These are phyloP conservation scores for Globisporangium camurandrum DNA, from an alignment of 352 stramenopile species.

Conservation along the genomic window DNA sequence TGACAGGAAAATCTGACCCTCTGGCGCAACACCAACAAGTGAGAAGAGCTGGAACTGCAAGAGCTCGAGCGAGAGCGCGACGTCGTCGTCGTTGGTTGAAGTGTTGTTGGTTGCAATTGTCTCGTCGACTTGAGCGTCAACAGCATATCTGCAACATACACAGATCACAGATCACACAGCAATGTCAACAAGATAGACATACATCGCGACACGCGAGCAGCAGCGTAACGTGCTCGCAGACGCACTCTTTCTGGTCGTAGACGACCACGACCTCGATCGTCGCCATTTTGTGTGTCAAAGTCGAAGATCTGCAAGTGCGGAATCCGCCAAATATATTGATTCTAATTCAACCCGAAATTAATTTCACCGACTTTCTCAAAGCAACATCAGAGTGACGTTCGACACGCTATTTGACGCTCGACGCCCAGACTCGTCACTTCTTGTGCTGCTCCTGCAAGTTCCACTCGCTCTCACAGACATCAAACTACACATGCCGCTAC, in stretches of 20 bases:
- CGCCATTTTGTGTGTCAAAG: no score
- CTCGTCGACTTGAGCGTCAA: constrained; percentile 32
- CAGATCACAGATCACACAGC: not conserved
- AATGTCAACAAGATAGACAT: not conserved
- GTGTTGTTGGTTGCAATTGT: constrained; percentile 13
- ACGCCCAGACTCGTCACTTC: no score
- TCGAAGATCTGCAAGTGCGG: no score
- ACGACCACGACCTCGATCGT: constrained; percentile 39
- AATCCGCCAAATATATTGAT: no score
- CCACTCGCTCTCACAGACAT: not conserved
- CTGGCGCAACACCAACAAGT: constrained; percentile 42
- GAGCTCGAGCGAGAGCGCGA: constrained; percentile 42
- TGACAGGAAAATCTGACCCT: constrained; percentile 52
- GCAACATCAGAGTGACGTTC: no score
- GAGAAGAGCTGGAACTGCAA: constrained; percentile 68
- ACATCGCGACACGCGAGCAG: not conserved
- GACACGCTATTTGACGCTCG: no score
- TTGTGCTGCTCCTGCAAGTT: no score
- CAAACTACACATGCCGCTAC: not conserved
- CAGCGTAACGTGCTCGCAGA: not conserved
- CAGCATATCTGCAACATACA: no score
- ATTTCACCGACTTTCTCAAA: no score
- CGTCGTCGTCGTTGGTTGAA: no score
- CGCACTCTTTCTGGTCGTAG: constrained; percentile 51
- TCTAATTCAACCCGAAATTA: no score